A percentile compares a stretch with the other conserved stretches of the same genome.
Conservation (phyloP, 2,329 filamentous ascomycete species). For the Stachybotrys elegans region DNA sequence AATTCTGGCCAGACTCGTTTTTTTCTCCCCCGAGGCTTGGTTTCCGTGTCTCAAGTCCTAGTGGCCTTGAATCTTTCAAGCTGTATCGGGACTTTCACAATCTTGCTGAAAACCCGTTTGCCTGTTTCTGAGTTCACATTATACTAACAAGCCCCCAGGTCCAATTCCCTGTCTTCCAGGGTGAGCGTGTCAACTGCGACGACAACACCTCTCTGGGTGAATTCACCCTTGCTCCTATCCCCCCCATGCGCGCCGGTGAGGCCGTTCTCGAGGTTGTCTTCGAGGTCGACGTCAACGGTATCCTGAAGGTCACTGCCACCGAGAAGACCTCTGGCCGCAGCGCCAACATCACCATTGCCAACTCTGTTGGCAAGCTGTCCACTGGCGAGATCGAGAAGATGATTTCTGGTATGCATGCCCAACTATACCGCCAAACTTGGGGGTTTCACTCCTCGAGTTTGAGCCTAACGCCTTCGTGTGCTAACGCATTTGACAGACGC, state of each 20-base stretch:
- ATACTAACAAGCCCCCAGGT: too few species aligned
- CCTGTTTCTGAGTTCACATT: too few species aligned
- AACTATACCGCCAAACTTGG: too few species aligned
- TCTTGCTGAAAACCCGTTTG: too few species aligned
- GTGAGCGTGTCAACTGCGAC: conserved; percentile 96
- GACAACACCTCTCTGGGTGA: conserved; percentile 98
- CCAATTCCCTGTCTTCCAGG: conserved; percentile 91
- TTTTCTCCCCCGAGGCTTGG: too few species aligned
- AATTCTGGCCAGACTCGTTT: too few species aligned
- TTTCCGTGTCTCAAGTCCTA: too few species aligned
- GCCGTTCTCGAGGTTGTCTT: conserved; percentile 97
- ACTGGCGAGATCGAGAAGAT: conserved; percentile 94
- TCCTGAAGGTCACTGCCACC: conserved; percentile 97
- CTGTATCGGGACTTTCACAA: too few species aligned
- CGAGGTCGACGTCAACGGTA: conserved; percentile 99
- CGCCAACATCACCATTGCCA: conserved; percentile 99
- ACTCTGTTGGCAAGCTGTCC: conserved; percentile 98
- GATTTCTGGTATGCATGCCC: conserved; percentile 64
- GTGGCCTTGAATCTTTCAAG: too few species aligned
- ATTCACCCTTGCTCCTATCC: conserved; percentile 86
- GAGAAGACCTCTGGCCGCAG: conserved; percentile 98
- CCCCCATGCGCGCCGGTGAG: conserved; percentile 90
- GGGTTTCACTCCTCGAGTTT: neutral
- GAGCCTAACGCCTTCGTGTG: neutral
- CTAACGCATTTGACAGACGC: conserved; percentile 52